Base-by-base conservation (phyloP, 768 basidiomycete species). In the Pholiota molesta region DNA sequence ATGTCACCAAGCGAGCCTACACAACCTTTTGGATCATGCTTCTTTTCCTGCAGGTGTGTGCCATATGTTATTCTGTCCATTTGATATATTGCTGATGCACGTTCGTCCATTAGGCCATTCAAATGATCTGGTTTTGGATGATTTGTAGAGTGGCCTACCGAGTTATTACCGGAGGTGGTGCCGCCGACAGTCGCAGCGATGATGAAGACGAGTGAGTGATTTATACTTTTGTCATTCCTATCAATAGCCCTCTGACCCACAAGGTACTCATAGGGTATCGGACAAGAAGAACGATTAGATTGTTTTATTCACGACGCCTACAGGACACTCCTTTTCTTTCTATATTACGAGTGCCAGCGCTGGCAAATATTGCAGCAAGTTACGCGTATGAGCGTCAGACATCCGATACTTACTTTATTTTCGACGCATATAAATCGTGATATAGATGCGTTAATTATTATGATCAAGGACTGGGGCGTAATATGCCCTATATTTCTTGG, bases 161-260 rank as follows among this genome's bases (percentile, higher is more conserved):
- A 28, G 95, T 96, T 35, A 76, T 86, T 17, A 80, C 77, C 10
- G 92, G 91, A 0, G 77, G 82, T 42, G 90, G 87, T 9, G 95
- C 94, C 2, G 86, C 92, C 31, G 97, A 98, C 65, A 82, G 80
- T 21, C 84, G 96, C 63, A 95, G 93, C 69, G 96, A 97, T 63
- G 91, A 92, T 63, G 93, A 94, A 70, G 79, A 71, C 47, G 66
- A 72, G 88, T 89, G 28, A 65, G 72, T 63, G 39, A 26, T 26
- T 26, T 10, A 6, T 42, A 47, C 52, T 31, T 26, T 26, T 26
- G 26, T 2, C 51, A 5, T 66, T 52, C 28, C 37, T 39, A 66
- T 45, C 28, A 33, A 31, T 57, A 63, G 35, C 54, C 23, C 10
- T 19, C 31, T 33, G 33, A 52, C 26, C 69, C 14, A 11, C 13